Percentiles rank a stretch among this genome's conserved stretches.
These are phyloP conservation scores for Herpetomonas muscarum DNA, from an alignment of 208 protist species.

Conservation along the genomic window DNA sequence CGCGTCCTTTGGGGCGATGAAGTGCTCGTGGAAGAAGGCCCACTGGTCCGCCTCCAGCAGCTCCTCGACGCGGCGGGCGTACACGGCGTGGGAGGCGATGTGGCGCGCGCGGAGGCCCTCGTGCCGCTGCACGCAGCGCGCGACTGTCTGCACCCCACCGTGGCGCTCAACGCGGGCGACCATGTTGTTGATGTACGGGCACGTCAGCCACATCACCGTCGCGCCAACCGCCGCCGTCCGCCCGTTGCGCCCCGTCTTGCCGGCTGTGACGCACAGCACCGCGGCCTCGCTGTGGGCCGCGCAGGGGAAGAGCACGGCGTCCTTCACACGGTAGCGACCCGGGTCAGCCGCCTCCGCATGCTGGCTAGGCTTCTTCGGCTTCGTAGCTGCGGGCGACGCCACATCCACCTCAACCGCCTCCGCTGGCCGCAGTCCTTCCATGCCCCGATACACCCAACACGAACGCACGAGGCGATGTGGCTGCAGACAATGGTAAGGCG, in stretches of 20 bases:
- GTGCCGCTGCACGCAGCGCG: constrained; percentile 24
- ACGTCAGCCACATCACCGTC: constrained; percentile 85
- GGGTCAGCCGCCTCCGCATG: constrained; percentile 58
- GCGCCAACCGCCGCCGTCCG: constrained; percentile 65
- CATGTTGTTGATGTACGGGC: constrained; percentile 72
- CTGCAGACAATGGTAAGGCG: no score
- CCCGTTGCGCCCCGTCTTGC: constrained; percentile 70
- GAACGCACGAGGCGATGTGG: no score
- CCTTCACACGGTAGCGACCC: constrained; percentile 54
- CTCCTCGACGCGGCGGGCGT: constrained; percentile 28
- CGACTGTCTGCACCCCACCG: constrained; percentile 36
- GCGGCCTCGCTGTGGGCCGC: constrained; percentile 37
- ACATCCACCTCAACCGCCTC: not conserved
- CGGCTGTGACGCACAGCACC: constrained; percentile 73
- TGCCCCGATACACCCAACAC: not conserved
- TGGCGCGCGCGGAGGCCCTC: constrained; percentile 20
- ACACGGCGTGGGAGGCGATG: constrained; percentile 54
- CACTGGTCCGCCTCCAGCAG: constrained; percentile 47
- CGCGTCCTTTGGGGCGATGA: constrained; percentile 15
- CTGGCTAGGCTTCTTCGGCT: constrained; percentile 18
- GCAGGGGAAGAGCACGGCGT: constrained; percentile 59
- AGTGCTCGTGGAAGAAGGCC: constrained; percentile 68
- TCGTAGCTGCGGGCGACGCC: not conserved
- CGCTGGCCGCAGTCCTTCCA: not conserved
- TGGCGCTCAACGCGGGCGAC: constrained; percentile 68